Evolutionary conservation across 78 protist genomes (phyloP).

Genomic region (Dictyostelium intermedium): DNA sequence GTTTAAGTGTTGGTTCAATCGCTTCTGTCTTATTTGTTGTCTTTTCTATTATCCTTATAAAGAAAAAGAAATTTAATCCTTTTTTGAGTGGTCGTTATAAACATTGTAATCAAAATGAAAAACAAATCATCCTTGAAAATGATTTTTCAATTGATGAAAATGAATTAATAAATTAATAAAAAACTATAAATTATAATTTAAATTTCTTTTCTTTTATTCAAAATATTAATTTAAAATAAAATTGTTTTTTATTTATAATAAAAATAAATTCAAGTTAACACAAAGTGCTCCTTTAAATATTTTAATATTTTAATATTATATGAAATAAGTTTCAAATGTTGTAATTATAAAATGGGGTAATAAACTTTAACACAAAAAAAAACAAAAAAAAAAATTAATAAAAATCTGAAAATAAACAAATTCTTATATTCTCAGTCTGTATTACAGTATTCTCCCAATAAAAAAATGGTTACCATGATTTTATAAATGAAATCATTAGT

Average conservation of each 20-base stretch:
- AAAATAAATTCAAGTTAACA: too few species aligned
- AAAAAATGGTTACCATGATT: neutral
- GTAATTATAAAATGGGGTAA: neutral
- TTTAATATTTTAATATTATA: neutral
- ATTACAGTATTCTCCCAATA: neutral
- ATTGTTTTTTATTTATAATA: neutral
- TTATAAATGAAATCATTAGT: neutral
- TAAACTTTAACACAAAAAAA: neutral
- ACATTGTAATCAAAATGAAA: neutral
- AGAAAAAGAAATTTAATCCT: neutral
- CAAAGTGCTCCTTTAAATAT: neutral
- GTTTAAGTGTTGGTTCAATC: neutral
- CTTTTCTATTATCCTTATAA: neutral
- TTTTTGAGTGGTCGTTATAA: neutral
- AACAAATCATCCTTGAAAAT: neutral
- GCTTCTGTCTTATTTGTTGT: neutral
- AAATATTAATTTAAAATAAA: too few species aligned
- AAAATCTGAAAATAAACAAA: neutral
- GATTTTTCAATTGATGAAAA: conserved; percentile 8
- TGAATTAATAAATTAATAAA: neutral
- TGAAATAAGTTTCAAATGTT: neutral
- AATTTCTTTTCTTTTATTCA: neutral
- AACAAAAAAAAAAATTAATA: neutral
- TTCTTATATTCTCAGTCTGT: neutral
- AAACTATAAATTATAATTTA: neutral